These are phyloP conservation scores for Passiflora organensis DNA, from an alignment of 345 rosid species.

Conservation along the genomic window DNA sequence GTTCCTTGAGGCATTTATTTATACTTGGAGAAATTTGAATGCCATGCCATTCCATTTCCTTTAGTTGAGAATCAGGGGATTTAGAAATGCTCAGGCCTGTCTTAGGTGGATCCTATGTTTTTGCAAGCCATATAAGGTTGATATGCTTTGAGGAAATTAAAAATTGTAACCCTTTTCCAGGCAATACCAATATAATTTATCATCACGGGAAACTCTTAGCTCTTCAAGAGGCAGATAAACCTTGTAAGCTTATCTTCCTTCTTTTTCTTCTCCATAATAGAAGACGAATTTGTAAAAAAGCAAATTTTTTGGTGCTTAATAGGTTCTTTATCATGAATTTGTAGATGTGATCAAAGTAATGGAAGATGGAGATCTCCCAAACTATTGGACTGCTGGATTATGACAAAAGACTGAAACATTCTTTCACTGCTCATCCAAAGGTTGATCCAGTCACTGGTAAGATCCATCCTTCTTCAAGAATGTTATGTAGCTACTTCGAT, in stretches of 20 bases:
- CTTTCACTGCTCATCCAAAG: slow-evolving; percentile 96
- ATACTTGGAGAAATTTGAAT: not conserved
- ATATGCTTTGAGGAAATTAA: no score
- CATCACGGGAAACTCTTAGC: slow-evolving; percentile 92
- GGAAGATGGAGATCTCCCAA: slow-evolving; percentile 97
- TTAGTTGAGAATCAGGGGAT: not conserved
- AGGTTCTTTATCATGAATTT: not conserved
- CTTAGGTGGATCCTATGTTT: no score
- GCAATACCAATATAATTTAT: slow-evolving; percentile 77
- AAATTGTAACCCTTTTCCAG: slow-evolving; percentile 35
- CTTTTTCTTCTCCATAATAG: slow-evolving; percentile 10
- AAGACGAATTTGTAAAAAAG: not conserved
- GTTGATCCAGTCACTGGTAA: slow-evolving; percentile 88
- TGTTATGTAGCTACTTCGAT: not conserved
- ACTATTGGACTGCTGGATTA: slow-evolving; percentile 92
- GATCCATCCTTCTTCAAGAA: slow-evolving; percentile 8
- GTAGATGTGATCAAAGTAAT: slow-evolving; percentile 81
- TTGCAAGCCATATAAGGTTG: no score
- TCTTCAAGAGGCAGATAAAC: slow-evolving; percentile 76
- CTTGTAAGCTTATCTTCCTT: slow-evolving; percentile 52
- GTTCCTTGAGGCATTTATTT: no score
- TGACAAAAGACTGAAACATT: slow-evolving; percentile 82
- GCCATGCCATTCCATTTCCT: not conserved
- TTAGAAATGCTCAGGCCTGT: not conserved
- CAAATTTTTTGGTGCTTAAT: not conserved